Conservation (phyloP, 2,329 filamentous ascomycete species). For the Talaromyces sp. region DNA sequence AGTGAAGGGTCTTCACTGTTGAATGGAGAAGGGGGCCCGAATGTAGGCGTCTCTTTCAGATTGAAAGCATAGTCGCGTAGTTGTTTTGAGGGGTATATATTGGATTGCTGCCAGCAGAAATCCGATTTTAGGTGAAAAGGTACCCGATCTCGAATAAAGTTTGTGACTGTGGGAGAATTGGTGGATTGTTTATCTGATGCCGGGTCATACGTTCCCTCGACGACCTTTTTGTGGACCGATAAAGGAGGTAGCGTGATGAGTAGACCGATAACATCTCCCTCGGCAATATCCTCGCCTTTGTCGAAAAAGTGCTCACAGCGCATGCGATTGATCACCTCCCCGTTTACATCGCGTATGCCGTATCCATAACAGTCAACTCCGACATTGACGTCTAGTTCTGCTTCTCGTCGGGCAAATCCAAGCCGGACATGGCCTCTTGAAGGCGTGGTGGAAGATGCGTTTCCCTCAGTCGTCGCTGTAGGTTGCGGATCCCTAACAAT, state of each 20-base stretch:
- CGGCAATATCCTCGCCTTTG: conserved; percentile 71
- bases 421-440: conserved; percentile 46
- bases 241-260: conserved; percentile 89
- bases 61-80: conserved; percentile 66
- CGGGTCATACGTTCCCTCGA: conserved; percentile 82
- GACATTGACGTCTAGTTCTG: conserved; percentile 55
- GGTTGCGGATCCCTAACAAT: conserved; percentile 30
- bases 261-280: conserved; percentile 91
- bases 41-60: conserved; percentile 44
- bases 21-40: conserved; percentile 51
- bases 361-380: conserved; percentile 96
- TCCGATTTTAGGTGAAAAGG: conserved; percentile 92
- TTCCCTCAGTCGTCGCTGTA: conserved; percentile 22
- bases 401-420: conserved; percentile 46
- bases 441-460: conserved; percentile 22
- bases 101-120: conserved; percentile 76
- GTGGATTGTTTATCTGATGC: conserved; percentile 58
- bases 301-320: conserved; percentile 87
- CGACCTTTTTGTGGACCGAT: conserved; percentile 79
- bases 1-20: conserved; percentile 72
- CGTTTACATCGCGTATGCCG: conserved; percentile 81
- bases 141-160: conserved; percentile 91
- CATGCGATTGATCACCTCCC: conserved; percentile 90
- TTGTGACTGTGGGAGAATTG: conserved; percentile 57
- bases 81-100: conserved; percentile 71